Conservation (phyloP, 495 filamentous ascomycete genomes). For the Melanomma pulvis-pyrius region DNA sequence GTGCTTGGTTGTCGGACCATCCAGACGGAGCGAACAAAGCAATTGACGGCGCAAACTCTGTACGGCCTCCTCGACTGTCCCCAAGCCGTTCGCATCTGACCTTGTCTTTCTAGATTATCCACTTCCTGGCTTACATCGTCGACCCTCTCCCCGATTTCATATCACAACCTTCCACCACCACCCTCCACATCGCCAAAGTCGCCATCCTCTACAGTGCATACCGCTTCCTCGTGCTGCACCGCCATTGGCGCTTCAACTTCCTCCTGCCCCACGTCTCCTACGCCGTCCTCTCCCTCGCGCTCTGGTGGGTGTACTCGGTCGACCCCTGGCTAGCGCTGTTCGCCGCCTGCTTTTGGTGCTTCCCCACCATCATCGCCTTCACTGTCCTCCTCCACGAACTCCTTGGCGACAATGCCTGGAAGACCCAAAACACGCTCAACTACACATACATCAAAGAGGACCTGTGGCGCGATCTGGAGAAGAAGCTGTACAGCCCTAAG, state of each 20-base stretch:
- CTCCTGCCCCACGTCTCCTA: neutral
- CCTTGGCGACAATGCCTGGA: conserved; percentile 10
- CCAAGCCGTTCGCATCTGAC: no score
- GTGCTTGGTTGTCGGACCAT: neutral
- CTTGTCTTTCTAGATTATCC: neutral
- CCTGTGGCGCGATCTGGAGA: neutral
- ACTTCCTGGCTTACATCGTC: conserved; percentile 2
- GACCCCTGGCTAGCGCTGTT: neutral
- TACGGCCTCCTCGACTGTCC: neutral
- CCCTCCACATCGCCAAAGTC: neutral
- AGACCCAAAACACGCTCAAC: neutral
- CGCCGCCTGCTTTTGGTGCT: conserved; percentile 1
- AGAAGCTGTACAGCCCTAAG: neutral
- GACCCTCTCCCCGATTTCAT: conserved; percentile 8
- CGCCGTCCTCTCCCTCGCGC: neutral
- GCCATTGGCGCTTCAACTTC: conserved; percentile 7
- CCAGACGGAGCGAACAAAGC: neutral
- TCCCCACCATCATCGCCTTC: neutral
- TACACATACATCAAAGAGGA: neutral
- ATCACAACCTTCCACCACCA: neutral
- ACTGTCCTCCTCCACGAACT: neutral
- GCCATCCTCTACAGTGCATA: neutral
- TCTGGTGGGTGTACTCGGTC: neutral
- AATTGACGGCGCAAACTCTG: neutral
- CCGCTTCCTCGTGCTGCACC: conserved; percentile 2